A percentile compares a stretch with the other conserved stretches of the same genome.
Evolutionary conservation across 2,329 filamentous ascomycete species (phyloP).

Genomic region (Monilinia vaccinii-corymbosi): DNA sequence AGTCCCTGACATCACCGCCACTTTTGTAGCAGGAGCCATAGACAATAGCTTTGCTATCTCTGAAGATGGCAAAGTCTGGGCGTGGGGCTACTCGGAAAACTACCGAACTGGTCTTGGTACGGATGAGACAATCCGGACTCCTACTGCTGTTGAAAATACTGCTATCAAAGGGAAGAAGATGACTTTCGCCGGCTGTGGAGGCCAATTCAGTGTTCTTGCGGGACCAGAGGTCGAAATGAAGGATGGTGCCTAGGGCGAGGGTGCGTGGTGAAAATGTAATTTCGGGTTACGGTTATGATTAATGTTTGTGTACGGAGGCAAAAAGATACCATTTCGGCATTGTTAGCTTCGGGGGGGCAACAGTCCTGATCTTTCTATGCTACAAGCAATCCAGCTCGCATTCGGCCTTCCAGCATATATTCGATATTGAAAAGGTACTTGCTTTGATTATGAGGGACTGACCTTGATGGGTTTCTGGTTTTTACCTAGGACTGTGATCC

Average conservation of each 20-base stretch:
- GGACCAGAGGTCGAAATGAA: constrained; percentile 26
- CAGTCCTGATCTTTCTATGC: background rate
- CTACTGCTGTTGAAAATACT: constrained; percentile 75
- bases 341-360: background rate
- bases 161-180: constrained; percentile 68
- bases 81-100: constrained; percentile 72
- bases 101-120: constrained; percentile 72
- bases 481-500: constrained; percentile 3
- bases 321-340: background rate
- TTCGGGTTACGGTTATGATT: background rate
- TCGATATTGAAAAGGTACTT: background rate
- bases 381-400: background rate
- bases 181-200: constrained; percentile 68
- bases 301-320: background rate
- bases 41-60: constrained; percentile 67
- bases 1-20: constrained; percentile 30
- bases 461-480: constrained; percentile 1
- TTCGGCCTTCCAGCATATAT: background rate
- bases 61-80: constrained; percentile 58
- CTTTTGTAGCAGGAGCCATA: constrained; percentile 51
- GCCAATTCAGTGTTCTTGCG: constrained; percentile 64
- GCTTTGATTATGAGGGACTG: background rate
- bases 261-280: background rate
- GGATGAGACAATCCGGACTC: constrained; percentile 68
- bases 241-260: background rate